Percentiles rank a stretch among this genome's conserved stretches.
Conservation (phyloP, 2,329 filamentous ascomycete species). For the Penicillium hordei region DNA sequence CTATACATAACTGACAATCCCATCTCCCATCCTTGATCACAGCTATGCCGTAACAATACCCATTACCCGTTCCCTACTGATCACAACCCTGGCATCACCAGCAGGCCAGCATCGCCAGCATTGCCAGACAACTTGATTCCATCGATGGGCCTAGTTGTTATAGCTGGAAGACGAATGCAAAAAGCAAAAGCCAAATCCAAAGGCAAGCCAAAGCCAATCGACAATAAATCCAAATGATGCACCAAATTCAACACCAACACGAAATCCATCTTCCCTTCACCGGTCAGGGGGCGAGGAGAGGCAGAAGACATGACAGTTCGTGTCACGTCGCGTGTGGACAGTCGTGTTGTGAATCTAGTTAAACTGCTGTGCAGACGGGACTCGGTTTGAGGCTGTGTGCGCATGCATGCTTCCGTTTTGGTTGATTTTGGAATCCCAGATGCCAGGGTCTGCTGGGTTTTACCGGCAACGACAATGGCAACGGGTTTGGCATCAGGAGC, state of each 20-base stretch:
- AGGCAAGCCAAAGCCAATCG: not conserved
- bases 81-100: not conserved
- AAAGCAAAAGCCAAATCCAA: not conserved
- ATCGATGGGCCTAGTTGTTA: not conserved
- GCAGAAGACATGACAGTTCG: not conserved
- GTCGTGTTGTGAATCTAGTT: not conserved
- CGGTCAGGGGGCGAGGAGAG: not conserved
- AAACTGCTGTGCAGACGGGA: not conserved
- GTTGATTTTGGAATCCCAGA: slow-evolving; percentile 1
- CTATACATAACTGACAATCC: not conserved
- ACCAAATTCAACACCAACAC: not conserved
- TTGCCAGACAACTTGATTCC: not conserved
- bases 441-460: not conserved
- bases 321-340: not conserved
- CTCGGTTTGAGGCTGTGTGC: not conserved
- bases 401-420: not conserved
- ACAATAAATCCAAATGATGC: not conserved
- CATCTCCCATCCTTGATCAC: not conserved
- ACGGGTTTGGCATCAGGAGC: not conserved
- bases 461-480: not conserved
- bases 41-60: not conserved
- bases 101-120: no score
- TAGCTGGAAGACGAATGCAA: no score
- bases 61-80: not conserved
- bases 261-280: not conserved